These are phyloP conservation scores for Lindgomyces ingoldianus DNA, from an alignment of 495 filamentous ascomycete genomes.

Conservation along the genomic window DNA sequence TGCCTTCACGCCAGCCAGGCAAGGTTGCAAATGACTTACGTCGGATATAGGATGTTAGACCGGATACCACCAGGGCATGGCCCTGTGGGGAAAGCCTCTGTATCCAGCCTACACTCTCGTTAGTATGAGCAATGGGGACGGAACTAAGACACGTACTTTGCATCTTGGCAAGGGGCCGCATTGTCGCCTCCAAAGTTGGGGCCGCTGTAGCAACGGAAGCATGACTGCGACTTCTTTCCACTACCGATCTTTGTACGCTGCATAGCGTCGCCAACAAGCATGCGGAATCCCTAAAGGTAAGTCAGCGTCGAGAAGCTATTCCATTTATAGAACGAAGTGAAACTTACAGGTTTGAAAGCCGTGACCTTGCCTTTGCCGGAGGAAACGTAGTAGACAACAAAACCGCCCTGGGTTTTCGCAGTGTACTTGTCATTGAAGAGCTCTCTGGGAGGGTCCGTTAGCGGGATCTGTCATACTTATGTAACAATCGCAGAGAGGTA, in stretches of 20 bases:
- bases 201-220: constrained; percentile 31
- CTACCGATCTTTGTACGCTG: constrained; percentile 6
- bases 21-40: constrained; percentile 11
- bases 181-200: constrained; percentile 34
- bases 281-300: constrained; percentile 28
- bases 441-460: background rate
- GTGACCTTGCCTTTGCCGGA: constrained; percentile 22
- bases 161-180: constrained; percentile 28
- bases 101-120: constrained; percentile 12
- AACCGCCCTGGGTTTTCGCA: constrained; percentile 21
- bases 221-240: constrained; percentile 21
- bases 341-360: constrained; percentile 32
- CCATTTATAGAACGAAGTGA: background rate
- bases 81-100: constrained; percentile 22
- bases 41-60: constrained; percentile 34
- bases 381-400: constrained; percentile 32
- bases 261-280: constrained; percentile 33
- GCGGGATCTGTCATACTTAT: background rate
- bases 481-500: background rate
- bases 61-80: constrained; percentile 33
- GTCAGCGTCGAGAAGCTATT: background rate
- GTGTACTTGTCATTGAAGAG: constrained; percentile 31
- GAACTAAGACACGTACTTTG: constrained; percentile 1
- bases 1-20: background rate
- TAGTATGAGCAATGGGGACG: background rate